Evolutionary conservation across 768 basidiomycete genomes (phyloP).

Genomic region (Phaeotremella skinneri): DNA sequence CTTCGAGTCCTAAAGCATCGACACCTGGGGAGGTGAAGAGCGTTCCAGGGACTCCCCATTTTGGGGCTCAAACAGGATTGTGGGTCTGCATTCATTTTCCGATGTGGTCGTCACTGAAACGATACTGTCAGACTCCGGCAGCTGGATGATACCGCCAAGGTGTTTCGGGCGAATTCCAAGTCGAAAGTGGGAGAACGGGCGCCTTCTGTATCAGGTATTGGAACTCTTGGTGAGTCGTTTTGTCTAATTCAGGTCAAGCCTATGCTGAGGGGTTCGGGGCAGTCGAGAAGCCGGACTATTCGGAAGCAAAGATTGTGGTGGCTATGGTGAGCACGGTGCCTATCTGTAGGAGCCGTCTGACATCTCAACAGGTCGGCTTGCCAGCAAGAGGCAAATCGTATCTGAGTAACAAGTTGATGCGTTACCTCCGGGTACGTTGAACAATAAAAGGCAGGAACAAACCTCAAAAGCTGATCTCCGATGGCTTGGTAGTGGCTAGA

Average conservation of each 20-base stretch:
- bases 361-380: slow-evolving; percentile 70
- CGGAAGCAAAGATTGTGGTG: slow-evolving; percentile 95
- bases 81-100: slow-evolving; percentile 10
- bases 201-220: slow-evolving; percentile 50
- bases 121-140: slow-evolving; percentile 24
- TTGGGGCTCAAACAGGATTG: slow-evolving; percentile 49
- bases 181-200: slow-evolving; percentile 25
- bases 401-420: slow-evolving; percentile 93
- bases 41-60: slow-evolving; percentile 50
- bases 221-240: slow-evolving; percentile 40
- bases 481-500: slow-evolving; percentile 91
- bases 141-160: slow-evolving; percentile 47
- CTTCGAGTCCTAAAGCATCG: slow-evolving; percentile 27
- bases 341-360: background rate
- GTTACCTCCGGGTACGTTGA: slow-evolving; percentile 77
- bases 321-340: slow-evolving; percentile 69
- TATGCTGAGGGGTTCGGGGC: slow-evolving; percentile 4
- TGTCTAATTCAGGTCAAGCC: slow-evolving; percentile 2
- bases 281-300: slow-evolving; percentile 97
- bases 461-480: slow-evolving; percentile 6
- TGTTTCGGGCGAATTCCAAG: slow-evolving; percentile 41
- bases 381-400: slow-evolving; percentile 99
- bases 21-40: slow-evolving; percentile 16
- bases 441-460: background rate
- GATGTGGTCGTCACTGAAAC: slow-evolving; percentile 2